These are phyloP conservation scores for Mucor lusitanicus DNA, from an alignment of 371 early-diverging fungal species.

Conservation along the genomic window DNA sequence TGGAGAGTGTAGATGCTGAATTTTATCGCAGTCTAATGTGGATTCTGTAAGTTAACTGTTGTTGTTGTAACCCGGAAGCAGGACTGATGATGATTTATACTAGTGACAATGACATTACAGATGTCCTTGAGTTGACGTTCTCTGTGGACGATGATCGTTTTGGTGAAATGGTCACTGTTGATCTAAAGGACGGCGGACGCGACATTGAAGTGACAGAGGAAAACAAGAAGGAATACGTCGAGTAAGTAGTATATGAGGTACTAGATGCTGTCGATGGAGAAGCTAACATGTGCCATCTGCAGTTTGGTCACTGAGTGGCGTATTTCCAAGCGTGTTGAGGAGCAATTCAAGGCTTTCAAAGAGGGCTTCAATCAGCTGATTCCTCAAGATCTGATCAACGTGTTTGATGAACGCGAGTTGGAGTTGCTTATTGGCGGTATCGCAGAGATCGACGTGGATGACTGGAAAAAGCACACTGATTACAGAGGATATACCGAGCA, in stretches of 20 bases:
- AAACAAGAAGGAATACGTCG: conserved; percentile 73
- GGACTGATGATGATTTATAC: not conserved
- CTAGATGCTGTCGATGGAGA: not conserved
- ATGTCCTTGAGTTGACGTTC: conserved; percentile 90
- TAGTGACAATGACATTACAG: conserved; percentile 88
- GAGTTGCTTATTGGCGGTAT: conserved; percentile 98
- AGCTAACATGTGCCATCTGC: not conserved
- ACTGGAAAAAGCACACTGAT: conserved; percentile 99
- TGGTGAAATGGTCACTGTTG: conserved; percentile 88
- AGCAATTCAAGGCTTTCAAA: conserved; percentile 93
- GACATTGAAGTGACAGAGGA: conserved; percentile 47
- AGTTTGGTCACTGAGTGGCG: conserved; percentile 84
- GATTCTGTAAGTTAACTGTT: conserved; percentile 85
- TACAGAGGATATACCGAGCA: conserved; percentile 96
- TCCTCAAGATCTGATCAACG: conserved; percentile 88
- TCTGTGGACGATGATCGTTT: conserved; percentile 93
- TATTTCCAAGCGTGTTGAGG: conserved; percentile 85
- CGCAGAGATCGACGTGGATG: conserved; percentile 98
- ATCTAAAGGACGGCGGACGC: conserved; percentile 89
- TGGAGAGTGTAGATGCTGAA: conserved; percentile 97
- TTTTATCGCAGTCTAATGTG: conserved; percentile 91
- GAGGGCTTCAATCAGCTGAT: conserved; percentile 97
- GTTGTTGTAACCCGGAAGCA: too few relatives aligned
- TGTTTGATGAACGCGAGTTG: conserved; percentile 98
- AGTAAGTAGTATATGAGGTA: conserved; percentile 19